These are phyloP conservation scores for Avena eriantha DNA, from an alignment of 176 grass and related monocot species.

Conservation along the genomic window DNA sequence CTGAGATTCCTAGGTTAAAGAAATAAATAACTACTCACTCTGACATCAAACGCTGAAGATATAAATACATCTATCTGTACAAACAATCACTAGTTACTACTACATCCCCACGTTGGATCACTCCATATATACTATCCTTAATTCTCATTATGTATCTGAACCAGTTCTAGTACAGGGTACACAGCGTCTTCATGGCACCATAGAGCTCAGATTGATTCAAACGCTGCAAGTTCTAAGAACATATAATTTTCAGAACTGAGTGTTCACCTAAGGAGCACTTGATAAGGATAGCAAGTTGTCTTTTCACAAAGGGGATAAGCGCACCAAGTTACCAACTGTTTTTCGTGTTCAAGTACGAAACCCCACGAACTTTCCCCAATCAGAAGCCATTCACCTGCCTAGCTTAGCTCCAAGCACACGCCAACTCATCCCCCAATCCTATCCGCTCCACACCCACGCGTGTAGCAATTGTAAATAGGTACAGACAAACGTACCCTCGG, in stretches of 20 bases:
- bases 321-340: background rate
- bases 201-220: constrained; percentile 21
- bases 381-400: background rate
- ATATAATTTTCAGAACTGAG: background rate
- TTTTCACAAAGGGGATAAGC: constrained; percentile 5
- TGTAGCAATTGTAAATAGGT: constrained; percentile 11
- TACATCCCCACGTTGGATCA: background rate
- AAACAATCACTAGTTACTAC: background rate
- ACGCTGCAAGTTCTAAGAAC: background rate
- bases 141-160: background rate
- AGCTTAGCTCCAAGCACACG: constrained; percentile 20
- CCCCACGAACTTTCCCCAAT: background rate
- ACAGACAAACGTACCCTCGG: constrained; percentile 65
- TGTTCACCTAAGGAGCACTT: background rate
- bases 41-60: background rate
- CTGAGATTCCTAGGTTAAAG: constrained; percentile 5
- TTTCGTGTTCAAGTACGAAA: background rate
- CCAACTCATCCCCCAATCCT: constrained; percentile 19
- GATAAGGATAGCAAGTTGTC: background rate
- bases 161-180: background rate
- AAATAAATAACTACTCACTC: background rate
- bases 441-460: constrained; percentile 46
- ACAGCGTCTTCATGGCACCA: background rate
- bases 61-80: background rate
- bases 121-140: background rate